Conservation (phyloP, 257 asterid genomes). For the Solanum sparsipilum region DNA sequence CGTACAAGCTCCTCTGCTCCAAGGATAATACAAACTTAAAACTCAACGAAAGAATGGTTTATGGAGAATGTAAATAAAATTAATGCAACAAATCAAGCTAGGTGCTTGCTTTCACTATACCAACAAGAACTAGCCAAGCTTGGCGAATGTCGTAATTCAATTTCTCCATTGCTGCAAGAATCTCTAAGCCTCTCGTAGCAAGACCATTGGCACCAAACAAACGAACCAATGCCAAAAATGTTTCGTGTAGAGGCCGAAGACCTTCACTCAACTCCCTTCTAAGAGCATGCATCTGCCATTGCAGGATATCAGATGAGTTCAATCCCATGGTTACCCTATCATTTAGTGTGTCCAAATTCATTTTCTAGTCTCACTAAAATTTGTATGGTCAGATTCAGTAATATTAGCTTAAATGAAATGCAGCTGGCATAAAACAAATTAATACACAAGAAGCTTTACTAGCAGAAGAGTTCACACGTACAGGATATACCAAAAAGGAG, state of each 20-base stretch:
- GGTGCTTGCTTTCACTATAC: slow-evolving; percentile 31
- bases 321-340: neutral
- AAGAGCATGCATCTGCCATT: slow-evolving; percentile 92
- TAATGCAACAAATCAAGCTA: slow-evolving; percentile 13
- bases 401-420: neutral
- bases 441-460: neutral
- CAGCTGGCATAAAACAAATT: neutral
- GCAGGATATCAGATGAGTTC: neutral
- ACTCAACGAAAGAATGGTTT: slow-evolving; percentile 6
- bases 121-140: slow-evolving; percentile 96
- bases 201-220: slow-evolving; percentile 83
- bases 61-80: neutral
- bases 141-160: slow-evolving; percentile 82
- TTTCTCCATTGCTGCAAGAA: slow-evolving; percentile 97
- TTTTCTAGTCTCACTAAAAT: neutral
- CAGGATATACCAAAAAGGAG: neutral
- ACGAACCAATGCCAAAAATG: slow-evolving; percentile 83
- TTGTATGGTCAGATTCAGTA: neutral
- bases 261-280: slow-evolving; percentile 95
- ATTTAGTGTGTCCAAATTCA: neutral
- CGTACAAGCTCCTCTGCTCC: slow-evolving; percentile 87
- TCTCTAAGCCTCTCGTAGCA: slow-evolving; percentile 80
- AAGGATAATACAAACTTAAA: slow-evolving; percentile 9
- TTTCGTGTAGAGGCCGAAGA: slow-evolving; percentile 89
- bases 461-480: neutral